phyloP scores from a whole-genome alignment of 2,329 filamentous ascomycete genomes.

The Alternaria brassicae region DNA sequence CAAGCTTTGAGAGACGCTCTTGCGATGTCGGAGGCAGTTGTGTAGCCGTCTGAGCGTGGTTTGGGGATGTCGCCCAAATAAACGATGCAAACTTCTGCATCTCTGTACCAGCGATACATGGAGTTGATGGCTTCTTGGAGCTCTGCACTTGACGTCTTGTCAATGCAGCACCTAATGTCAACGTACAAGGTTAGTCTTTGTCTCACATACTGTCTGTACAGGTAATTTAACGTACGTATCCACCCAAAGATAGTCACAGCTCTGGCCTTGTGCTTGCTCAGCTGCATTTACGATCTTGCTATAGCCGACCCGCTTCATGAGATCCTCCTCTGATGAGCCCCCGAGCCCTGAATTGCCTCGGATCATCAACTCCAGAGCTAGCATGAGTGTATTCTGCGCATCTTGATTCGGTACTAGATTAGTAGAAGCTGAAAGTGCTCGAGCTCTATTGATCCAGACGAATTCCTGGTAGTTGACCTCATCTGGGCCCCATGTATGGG shows the following conservation, averaged over 20 bases:
- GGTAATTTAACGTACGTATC: conserved; percentile 21
- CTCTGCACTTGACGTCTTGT: conserved; percentile 32
- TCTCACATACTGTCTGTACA: not conserved
- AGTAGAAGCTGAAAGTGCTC: conserved; percentile 11
- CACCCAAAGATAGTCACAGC: conserved; percentile 32
- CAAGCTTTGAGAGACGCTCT: conserved; percentile 25
- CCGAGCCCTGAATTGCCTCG: conserved; percentile 17
- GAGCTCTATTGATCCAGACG: conserved; percentile 25
- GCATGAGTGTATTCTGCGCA: conserved; percentile 20
- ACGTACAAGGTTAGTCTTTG: not conserved
- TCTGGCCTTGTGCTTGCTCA: conserved; percentile 16
- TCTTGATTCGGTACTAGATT: conserved; percentile 9
- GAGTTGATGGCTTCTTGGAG: conserved; percentile 36
- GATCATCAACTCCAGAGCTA: conserved; percentile 31
- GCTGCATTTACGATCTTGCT: conserved; percentile 28
- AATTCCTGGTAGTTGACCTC: conserved; percentile 29
- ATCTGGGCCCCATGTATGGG: conserved; percentile 30
- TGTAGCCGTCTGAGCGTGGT: conserved; percentile 4
- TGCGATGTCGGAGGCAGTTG: conserved; percentile 22
- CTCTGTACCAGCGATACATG: conserved; percentile 37
- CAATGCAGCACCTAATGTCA: conserved; percentile 27
- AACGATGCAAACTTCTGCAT: conserved; percentile 29
- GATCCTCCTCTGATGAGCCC: conserved; percentile 20
- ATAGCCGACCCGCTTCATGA: conserved; percentile 27
- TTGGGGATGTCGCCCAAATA: conserved; percentile 28